phyloP scores from a whole-genome alignment of 352 stramenopile genomes.

The Globisporangium uncinulatum region DNA sequence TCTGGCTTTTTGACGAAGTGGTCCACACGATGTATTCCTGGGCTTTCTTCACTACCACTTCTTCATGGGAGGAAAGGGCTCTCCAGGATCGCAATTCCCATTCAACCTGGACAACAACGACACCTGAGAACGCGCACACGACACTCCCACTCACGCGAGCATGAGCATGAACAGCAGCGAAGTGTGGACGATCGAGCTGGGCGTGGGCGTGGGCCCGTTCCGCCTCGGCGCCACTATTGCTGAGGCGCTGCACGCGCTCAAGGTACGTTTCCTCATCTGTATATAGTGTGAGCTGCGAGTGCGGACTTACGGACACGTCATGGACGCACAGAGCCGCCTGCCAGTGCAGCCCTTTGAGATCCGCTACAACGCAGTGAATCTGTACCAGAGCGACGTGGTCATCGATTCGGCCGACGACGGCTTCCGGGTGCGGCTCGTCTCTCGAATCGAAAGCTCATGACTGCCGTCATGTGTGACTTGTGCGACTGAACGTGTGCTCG shows the following conservation, averaged over 20 bases:
- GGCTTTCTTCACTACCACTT: background rate
- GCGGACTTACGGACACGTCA: background rate
- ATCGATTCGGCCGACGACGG: conserved; percentile 72
- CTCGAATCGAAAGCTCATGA: too few species aligned
- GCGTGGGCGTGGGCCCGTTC: conserved; percentile 72
- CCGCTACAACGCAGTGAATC: conserved; percentile 57
- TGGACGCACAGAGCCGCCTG: conserved; percentile 37
- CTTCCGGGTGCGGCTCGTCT: conserved; percentile 31
- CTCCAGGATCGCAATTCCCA: background rate
- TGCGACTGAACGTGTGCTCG: background rate
- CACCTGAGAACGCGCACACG: background rate
- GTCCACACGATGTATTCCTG: background rate
- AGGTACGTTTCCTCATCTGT: conserved; percentile 22
- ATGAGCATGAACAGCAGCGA: conserved; percentile 33
- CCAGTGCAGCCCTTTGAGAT: conserved; percentile 75
- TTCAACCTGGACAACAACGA: too few species aligned
- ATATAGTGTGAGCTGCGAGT: background rate
- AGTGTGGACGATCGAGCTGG: conserved; percentile 82
- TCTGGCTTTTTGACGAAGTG: too few species aligned
- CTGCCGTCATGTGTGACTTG: too few species aligned
- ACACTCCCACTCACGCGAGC: background rate
- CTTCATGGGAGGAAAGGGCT: too few species aligned
- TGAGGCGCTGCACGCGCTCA: conserved; percentile 71
- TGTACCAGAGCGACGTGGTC: conserved; percentile 54
- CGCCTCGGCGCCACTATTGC: conserved; percentile 65